Percentiles rank a stretch among this genome's conserved stretches.
Conservation (phyloP, 2,329 filamentous ascomycete genomes). For the Ceratocystiopsis brevicomis region DNA sequence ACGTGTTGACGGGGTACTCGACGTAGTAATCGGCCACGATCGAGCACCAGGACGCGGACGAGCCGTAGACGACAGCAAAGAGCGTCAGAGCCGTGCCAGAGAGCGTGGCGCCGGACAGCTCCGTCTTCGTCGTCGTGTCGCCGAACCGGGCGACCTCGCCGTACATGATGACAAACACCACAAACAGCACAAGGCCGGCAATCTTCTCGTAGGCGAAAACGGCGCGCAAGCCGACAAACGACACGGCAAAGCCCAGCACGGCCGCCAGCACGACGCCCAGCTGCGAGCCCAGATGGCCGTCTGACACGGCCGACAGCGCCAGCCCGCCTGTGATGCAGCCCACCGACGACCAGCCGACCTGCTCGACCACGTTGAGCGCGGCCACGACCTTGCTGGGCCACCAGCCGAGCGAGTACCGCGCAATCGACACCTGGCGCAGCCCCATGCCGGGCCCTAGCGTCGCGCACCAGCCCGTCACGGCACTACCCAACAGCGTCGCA, state of each 20-base stretch:
- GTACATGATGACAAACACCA: conserved; percentile 30
- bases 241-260: conserved; percentile 28
- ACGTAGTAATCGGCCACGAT: conserved; percentile 27
- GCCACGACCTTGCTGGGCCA: conserved; percentile 31
- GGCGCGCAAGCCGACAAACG: conserved; percentile 30
- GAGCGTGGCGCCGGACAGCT: conserved; percentile 18
- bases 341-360: conserved; percentile 32
- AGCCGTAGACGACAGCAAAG: conserved; percentile 27
- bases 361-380: conserved; percentile 28
- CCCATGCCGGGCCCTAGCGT: conserved; percentile 30
- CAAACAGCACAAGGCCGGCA: conserved; percentile 27
- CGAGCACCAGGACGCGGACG: conserved; percentile 28
- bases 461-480: conserved; percentile 27
- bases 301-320: conserved; percentile 25
- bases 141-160: conserved; percentile 24
- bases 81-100: conserved; percentile 23
- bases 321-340: conserved; percentile 32
- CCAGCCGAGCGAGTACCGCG: conserved; percentile 30
- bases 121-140: conserved; percentile 18
- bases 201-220: conserved; percentile 31
- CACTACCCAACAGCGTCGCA: conserved; percentile 24
- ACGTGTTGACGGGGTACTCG: conserved; percentile 27
- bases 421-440: conserved; percentile 30
- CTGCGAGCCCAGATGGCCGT: conserved; percentile 24
- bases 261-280: conserved; percentile 35